phyloP scores from a whole-genome alignment of 441 rosid genomes.

The Syzygium malaccense region DNA sequence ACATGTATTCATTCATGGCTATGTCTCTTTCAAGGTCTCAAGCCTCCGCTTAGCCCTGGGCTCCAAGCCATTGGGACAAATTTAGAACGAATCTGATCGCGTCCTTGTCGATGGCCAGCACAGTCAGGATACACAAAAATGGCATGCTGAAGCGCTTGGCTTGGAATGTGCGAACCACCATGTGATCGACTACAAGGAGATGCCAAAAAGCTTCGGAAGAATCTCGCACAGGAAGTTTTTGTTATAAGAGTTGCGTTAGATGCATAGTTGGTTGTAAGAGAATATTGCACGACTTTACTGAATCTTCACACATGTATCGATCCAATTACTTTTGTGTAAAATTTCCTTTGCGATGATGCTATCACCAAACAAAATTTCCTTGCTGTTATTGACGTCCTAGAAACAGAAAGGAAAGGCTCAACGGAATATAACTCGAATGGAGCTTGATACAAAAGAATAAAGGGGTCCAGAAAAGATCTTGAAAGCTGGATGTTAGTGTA shows the following conservation, averaged over 20 bases:
- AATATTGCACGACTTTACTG: neutral
- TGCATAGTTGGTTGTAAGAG: neutral
- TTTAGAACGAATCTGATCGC: neutral
- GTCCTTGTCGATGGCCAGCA: neutral
- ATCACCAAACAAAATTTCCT: neutral
- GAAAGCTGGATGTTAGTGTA: neutral
- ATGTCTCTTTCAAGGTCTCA: neutral
- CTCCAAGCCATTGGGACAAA: neutral
- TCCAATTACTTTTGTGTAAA: neutral
- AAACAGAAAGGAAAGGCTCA: neutral
- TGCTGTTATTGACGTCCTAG: neutral
- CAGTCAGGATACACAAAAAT: neutral
- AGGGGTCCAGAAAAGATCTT: neutral
- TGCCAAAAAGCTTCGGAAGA: neutral
- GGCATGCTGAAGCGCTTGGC: neutral
- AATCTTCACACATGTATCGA: neutral
- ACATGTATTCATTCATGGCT: neutral
- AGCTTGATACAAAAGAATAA: neutral
- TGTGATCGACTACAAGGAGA: neutral
- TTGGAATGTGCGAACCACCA: neutral
- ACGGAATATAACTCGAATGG: neutral
- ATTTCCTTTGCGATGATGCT: neutral
- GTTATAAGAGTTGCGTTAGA: neutral
- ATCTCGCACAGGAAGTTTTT: neutral
- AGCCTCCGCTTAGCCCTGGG: neutral